These are phyloP conservation scores for Neurospora sp. DNA, from an alignment of 495 filamentous ascomycete species.

Conservation along the genomic window DNA sequence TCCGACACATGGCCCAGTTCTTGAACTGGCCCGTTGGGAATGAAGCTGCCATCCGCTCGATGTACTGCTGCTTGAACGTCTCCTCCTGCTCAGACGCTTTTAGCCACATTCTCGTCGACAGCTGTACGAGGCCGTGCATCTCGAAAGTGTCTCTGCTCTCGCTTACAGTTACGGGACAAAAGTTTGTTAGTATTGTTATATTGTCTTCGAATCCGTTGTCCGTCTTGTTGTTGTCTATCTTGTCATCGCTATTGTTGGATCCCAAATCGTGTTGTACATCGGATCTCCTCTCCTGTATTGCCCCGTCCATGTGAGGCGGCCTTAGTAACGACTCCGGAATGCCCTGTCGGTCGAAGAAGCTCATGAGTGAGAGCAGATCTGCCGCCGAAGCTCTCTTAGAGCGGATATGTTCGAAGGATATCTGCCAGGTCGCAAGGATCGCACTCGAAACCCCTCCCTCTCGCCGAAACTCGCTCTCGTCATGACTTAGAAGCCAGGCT, in stretches of 20 bases:
- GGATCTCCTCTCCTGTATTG: too few species aligned
- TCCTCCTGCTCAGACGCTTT: too few species aligned
- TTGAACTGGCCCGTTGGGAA: slow-evolving; percentile 31
- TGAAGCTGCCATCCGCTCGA: slow-evolving; percentile 18
- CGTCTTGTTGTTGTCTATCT: slow-evolving; percentile 23
- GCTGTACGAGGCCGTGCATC: neutral
- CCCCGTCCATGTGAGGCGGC: too few species aligned
- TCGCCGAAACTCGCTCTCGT: slow-evolving; percentile 19
- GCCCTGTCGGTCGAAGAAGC: slow-evolving; percentile 32
- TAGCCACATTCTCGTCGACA: too few species aligned
- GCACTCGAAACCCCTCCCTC: slow-evolving; percentile 1
- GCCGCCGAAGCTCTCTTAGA: slow-evolving; percentile 16
- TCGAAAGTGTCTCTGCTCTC: neutral
- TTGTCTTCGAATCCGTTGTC: slow-evolving; percentile 32
- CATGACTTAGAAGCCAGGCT: slow-evolving; percentile 19
- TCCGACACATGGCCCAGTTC: neutral
- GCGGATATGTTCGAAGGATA: slow-evolving; percentile 20
- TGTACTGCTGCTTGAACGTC: slow-evolving; percentile 20
- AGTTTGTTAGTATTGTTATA: slow-evolving; percentile 28
- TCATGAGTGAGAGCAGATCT: slow-evolving; percentile 32
- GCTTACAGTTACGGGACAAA: slow-evolving; percentile 30
- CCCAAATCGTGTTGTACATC: neutral
- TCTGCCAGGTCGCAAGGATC: slow-evolving; percentile 23
- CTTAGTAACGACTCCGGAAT: slow-evolving; percentile 20
- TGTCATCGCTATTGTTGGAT: neutral